Conservation (phyloP, 192 early-diverging fungal genomes). For the Helicostylum pulchrum region DNA sequence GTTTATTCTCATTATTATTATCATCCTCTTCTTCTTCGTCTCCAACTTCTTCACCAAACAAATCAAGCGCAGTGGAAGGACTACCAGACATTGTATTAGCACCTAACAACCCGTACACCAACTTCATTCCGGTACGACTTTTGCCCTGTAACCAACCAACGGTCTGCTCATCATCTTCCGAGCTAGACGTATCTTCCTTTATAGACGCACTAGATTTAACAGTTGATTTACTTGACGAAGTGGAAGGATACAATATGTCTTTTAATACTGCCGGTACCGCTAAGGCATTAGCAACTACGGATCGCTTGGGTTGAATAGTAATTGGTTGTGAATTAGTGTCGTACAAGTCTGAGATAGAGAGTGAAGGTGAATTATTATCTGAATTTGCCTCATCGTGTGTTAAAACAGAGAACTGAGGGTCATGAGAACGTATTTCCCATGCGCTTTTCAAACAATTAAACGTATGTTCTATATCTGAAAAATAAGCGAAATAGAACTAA, state of each 20-base stretch:
- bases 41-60: slow-evolving; percentile 4
- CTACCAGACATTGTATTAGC: slow-evolving; percentile 3
- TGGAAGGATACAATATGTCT: slow-evolving; percentile 16
- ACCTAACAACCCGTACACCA: slow-evolving; percentile 36
- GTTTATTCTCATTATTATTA: slow-evolving; percentile 15
- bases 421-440: slow-evolving; percentile 16
- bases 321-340: slow-evolving; percentile 18
- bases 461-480: slow-evolving; percentile 46
- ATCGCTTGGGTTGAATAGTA: slow-evolving; percentile 1
- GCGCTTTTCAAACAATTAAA: slow-evolving; percentile 29
- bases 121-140: slow-evolving; percentile 26
- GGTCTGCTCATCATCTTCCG: slow-evolving; percentile 30
- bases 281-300: slow-evolving; percentile 27
- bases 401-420: slow-evolving; percentile 5
- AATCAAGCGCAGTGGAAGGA: not conserved
- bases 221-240: slow-evolving; percentile 15
- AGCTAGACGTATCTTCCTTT: slow-evolving; percentile 17
- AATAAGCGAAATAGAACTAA: slow-evolving; percentile 67
- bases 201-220: not conserved
- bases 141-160: slow-evolving; percentile 34
- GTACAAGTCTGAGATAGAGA: slow-evolving; percentile 26
- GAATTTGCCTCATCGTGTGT: slow-evolving; percentile 18
- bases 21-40: slow-evolving; percentile 24
- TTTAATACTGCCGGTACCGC: slow-evolving; percentile 24
- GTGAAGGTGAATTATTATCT: slow-evolving; percentile 21